A percentile compares a stretch with the other conserved stretches of the same genome.
Conservation (phyloP, 2,329 filamentous ascomycete genomes). For the Leptodontidium sp. region DNA sequence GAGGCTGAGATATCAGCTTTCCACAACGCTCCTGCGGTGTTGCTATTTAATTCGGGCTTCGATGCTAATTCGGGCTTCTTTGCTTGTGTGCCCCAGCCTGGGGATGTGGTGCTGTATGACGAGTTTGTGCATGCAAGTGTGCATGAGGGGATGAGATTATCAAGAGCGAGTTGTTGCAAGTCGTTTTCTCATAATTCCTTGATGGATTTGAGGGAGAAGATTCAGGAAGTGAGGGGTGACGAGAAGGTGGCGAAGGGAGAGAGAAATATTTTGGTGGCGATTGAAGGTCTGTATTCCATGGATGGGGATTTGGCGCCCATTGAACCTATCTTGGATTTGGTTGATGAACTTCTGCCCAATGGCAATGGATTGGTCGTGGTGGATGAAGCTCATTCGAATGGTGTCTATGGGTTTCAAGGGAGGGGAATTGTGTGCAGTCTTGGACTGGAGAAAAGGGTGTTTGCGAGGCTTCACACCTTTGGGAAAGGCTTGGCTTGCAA, state of each 20-base stretch:
- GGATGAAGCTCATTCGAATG: constrained; percentile 64
- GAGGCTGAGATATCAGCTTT: constrained; percentile 67
- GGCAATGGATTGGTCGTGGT: constrained; percentile 59
- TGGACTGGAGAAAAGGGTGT: constrained; percentile 57
- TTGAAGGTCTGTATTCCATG: constrained; percentile 58
- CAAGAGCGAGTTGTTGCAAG: constrained; percentile 49
- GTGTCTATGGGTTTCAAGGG: constrained; percentile 58
- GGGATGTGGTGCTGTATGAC: constrained; percentile 68
- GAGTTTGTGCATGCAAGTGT: constrained; percentile 72
- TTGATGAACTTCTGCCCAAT: constrained; percentile 46
- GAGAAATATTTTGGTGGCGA: constrained; percentile 50
- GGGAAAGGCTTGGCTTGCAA: constrained; percentile 58
- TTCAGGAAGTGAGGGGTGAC: constrained; percentile 43
- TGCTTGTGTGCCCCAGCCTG: constrained; percentile 57
- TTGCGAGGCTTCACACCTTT: constrained; percentile 60
- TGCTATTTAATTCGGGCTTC: constrained; percentile 68
- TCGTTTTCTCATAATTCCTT: constrained; percentile 67
- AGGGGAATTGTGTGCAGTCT: constrained; percentile 58
- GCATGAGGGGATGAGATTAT: constrained; percentile 54
- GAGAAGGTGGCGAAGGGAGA: constrained; percentile 42
- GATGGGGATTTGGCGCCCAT: constrained; percentile 55
- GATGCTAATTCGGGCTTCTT: constrained; percentile 62
- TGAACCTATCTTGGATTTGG: constrained; percentile 48
- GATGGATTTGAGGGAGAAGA: constrained; percentile 41
- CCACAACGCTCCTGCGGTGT: constrained; percentile 62